A percentile compares a stretch with the other conserved stretches of the same genome.
Conservation (phyloP, 2,329 filamentous ascomycete genomes). For the Talaromyces sp. region DNA sequence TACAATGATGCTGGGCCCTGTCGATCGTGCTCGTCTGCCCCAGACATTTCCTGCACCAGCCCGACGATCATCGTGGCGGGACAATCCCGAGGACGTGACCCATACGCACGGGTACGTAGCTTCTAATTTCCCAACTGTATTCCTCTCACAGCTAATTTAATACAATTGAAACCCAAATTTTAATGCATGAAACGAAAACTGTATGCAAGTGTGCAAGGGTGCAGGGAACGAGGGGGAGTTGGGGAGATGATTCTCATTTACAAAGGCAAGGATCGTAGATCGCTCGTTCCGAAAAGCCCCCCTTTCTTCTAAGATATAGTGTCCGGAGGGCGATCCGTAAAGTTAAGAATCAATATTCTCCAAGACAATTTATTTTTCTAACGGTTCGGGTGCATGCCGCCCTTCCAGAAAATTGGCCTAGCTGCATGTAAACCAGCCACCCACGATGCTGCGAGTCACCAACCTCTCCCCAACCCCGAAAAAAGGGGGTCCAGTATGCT, state of each 20-base stretch:
- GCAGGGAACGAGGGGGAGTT: background rate
- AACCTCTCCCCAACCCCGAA: background rate
- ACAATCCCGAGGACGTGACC: conserved; percentile 2
- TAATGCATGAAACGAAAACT: background rate
- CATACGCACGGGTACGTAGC: background rate
- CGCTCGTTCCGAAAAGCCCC: background rate
- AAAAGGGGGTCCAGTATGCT: background rate
- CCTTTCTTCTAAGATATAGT: background rate
- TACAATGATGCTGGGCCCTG: conserved; percentile 5
- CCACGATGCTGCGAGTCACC: conserved; percentile 6
- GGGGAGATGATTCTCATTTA: conserved; percentile 5
- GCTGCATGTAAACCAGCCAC: conserved; percentile 19
- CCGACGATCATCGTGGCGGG: conserved; percentile 8
- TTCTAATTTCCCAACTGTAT: too few relatives aligned
- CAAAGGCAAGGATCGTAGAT: conserved; percentile 13
- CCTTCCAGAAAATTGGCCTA: conserved; percentile 11
- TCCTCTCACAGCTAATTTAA: background rate
- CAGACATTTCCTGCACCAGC: conserved; percentile 4
- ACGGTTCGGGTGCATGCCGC: conserved; percentile 16
- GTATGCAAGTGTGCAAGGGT: conserved; percentile 10
- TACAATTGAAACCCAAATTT: background rate
- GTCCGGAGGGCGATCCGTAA: too few relatives aligned
- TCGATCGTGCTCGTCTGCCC: conserved; percentile 18
- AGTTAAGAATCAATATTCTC: background rate
- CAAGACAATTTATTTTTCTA: background rate